A percentile compares a stretch with the other conserved stretches of the same genome.
Conservation (phyloP, 2,329 filamentous ascomycete genomes). For the Cladosporium sp. region DNA sequence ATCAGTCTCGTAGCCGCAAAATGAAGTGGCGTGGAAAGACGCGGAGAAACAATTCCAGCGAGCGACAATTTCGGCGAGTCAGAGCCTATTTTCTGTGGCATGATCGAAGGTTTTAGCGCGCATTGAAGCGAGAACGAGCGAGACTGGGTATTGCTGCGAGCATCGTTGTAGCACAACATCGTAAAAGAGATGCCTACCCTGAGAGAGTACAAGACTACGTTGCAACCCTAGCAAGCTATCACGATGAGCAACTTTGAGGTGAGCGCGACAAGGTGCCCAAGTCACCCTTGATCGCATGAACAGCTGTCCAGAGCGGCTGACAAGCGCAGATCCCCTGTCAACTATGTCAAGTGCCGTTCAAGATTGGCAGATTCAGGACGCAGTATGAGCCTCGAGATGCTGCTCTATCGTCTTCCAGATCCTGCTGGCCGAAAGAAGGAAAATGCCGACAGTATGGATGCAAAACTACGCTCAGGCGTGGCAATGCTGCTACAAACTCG, state of each 20-base stretch:
- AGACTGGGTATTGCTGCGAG: too few species aligned
- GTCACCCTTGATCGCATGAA: not conserved
- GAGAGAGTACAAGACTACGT: not conserved
- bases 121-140: not conserved
- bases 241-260: not conserved
- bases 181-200: not conserved
- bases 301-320: not conserved
- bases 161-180: not conserved
- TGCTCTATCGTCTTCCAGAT: not conserved
- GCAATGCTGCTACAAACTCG: not conserved
- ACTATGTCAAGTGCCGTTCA: not conserved
- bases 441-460: not conserved
- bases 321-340: not conserved
- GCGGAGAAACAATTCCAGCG: not conserved
- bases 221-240: not conserved
- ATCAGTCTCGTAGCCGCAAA: not conserved
- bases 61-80: not conserved
- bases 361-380: not conserved
- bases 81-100: not conserved
- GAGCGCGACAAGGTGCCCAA: not conserved
- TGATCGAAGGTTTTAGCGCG: not conserved
- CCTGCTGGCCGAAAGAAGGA: not conserved
- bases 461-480: not conserved
- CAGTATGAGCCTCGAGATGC: not conserved
- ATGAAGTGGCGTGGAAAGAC: not conserved